Percentiles rank a stretch among this genome's conserved stretches.
Evolutionary conservation across 805 yeast species (phyloP).

Genomic region (Saccharomycopsis javanensis): DNA sequence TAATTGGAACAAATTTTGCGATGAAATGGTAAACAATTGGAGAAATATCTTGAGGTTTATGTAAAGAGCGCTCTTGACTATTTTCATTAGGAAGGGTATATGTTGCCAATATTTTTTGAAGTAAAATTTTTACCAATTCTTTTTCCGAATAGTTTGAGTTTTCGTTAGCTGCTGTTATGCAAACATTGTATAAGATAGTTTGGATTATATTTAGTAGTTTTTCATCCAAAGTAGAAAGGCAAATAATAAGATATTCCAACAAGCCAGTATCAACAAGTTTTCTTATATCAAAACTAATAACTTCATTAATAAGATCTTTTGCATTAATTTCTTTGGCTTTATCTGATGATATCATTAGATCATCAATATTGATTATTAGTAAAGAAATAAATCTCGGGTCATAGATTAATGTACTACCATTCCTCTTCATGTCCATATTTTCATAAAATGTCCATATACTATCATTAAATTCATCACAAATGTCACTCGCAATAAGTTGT

Average conservation of each 20-base stretch:
- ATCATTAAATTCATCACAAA: neutral
- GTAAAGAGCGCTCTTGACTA: neutral
- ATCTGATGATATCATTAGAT: slow-evolving; percentile 34
- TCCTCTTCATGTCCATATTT: neutral
- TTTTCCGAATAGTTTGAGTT: slow-evolving; percentile 43
- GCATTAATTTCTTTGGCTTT: slow-evolving; percentile 8
- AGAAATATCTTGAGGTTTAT: slow-evolving; percentile 24
- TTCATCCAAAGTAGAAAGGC: slow-evolving; percentile 32
- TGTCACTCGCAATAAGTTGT: neutral
- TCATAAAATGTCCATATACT: neutral
- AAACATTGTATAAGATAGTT: slow-evolving; percentile 36
- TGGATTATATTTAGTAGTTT: slow-evolving; percentile 30
- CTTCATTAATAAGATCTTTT: slow-evolving; percentile 20
- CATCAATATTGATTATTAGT: slow-evolving; percentile 53
- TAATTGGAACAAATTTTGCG: slow-evolving; percentile 45
- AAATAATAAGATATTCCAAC: slow-evolving; percentile 40
- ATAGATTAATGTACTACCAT: slow-evolving; percentile 30
- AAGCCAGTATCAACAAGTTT: slow-evolving; percentile 48
- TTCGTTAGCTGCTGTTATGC: slow-evolving; percentile 33
- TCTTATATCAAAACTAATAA: slow-evolving; percentile 38
- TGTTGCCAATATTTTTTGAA: slow-evolving; percentile 34
- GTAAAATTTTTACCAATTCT: slow-evolving; percentile 41
- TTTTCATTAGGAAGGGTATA: slow-evolving; percentile 21
- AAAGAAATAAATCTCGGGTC: slow-evolving; percentile 66
- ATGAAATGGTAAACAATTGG: slow-evolving; percentile 46